Base-by-base conservation (phyloP, 2,329 filamentous ascomycete genomes). In the Stachybotrys echinatus region DNA sequence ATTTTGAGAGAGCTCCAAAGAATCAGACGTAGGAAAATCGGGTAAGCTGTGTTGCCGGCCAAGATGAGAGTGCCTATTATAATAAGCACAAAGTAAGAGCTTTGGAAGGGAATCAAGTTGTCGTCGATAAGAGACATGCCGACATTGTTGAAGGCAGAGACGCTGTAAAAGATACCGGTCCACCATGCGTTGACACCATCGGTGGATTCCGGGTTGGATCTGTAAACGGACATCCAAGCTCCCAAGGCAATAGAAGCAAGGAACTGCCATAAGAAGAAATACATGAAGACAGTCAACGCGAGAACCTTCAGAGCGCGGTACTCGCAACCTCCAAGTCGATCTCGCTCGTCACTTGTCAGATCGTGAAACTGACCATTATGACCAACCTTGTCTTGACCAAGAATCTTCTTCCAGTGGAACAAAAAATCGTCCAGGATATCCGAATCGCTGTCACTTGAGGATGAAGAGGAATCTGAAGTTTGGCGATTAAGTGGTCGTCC, bases 131-230 rank as follows among this genome's bases (percentile, higher is more conserved):
- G 70, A 19, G 78, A 80, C 82, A 88, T 85, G 39, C 84, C 84
- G n/a, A 77, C 83, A 56, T 87, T 88, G 65, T 86, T 87, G 65
- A 88, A 88, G 0, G 84, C 84, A 18, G 81, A 85, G 5, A 82
- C 76, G 2, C 80, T 81, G 53, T 85, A 83, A 67, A 88, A 88
- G 42, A 82, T 76, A 39, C 84, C 84, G 3, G 82, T 71, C 84
- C 84, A 88, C 80, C 81, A 87, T 31, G 84, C 79, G 51, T 82
- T 80, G 48, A 84, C 73, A 12, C 77, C 80, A 60, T 87, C 85
- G 5, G 62, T 65, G 2, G 66, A 60, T 1, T 81, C 73, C 4
- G 73, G 67, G 8, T 68, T 66, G 1, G 79, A 68, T 42, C 74
- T 72, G 53, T 84, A 74, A 51, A 70, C 63, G 17, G 72, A 73